Conservation (phyloP, 2,329 filamentous ascomycete genomes). For the Phyllosticta citribraziliensis region DNA sequence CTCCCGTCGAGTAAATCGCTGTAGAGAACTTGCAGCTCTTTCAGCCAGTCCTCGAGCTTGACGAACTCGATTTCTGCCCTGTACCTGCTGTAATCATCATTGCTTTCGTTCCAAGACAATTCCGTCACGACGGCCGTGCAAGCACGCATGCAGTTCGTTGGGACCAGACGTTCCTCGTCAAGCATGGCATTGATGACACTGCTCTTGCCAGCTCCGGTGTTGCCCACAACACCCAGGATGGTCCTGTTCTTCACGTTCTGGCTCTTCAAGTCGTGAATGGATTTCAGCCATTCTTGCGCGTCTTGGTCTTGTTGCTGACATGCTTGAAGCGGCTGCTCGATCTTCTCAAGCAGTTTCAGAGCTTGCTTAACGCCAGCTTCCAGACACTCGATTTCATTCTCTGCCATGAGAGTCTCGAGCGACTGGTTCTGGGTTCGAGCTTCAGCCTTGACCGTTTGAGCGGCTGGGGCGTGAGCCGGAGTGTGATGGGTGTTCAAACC, state of each 20-base stretch:
- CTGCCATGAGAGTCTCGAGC: constrained; percentile 25
- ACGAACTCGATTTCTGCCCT: constrained; percentile 51
- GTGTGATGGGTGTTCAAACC: not conserved
- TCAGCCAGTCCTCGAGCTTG: constrained; percentile 40
- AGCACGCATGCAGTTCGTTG: constrained; percentile 50
- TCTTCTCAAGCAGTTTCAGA: constrained; percentile 24
- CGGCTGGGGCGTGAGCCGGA: no score
- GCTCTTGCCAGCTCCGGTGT: constrained; percentile 53
- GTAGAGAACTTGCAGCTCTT: constrained; percentile 41
- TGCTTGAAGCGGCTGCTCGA: constrained; percentile 24
- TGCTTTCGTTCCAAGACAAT: constrained; percentile 45
- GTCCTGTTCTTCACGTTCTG: constrained; percentile 32
- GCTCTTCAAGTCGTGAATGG: constrained; percentile 33
- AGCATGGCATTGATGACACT: constrained; percentile 55
- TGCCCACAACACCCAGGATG: constrained; percentile 51
- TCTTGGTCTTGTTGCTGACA: constrained; percentile 18
- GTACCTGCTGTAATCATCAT: constrained; percentile 34
- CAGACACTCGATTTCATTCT: constrained; percentile 24
- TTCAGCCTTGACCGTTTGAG: not conserved
- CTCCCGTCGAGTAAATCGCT: constrained; percentile 37
- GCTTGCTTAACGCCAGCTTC: constrained; percentile 32
- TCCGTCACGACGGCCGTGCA: constrained; percentile 55
- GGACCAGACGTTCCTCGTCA: constrained; percentile 48
- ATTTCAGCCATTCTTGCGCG: constrained; percentile 30
- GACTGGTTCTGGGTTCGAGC: constrained; percentile 1